Base-by-base conservation (phyloP, 148 eudicot species). In the Rhododendron vialii region DNA sequence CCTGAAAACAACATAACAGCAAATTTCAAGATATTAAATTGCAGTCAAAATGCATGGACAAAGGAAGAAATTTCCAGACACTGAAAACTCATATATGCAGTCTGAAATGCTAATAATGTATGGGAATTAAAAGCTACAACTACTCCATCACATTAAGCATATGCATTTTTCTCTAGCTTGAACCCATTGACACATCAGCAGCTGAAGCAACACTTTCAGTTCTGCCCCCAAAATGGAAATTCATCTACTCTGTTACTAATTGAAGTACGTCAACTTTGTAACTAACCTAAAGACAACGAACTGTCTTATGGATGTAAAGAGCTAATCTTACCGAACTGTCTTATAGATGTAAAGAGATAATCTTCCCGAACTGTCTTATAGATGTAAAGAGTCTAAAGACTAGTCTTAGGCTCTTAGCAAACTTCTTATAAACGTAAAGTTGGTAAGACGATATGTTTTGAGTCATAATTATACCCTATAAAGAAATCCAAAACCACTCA, bases 1-100 rank as follows among this genome's bases (percentile, higher is more conserved):
- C 99, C 99, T 97, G 86, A 69, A 86, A 50, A 35, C 26, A 84
- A 36, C 51, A 61, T 43, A 71, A 87, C 11, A 81, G 74, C 71
- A 76, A 22, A 75, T 4, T 14, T 59, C 81, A 41, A 67, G 5
- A 28, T 65, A 36, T 33, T 84, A n/a, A 28, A 28, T 67, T 28
- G 79, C 43, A 20, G 33, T 26, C 17, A 18, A 20, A 86, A 0
- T 3, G 26, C 82, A 24, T 7, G 20, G 14, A 24, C 26, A 57
- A 17, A 9, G 26, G 75, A 41, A 47, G 10, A 36, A 24, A 55
- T 53, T 55, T 57, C 30, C 84, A 11, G 41, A 36, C 12, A 7
- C 18, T 33, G 77, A 35, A 33, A 35, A 73, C 41, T 1, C 15
- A 2, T 74, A 74, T 30, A 33, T 33, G 43, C 78, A 14, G 45